A percentile compares a stretch with the other conserved stretches of the same genome.
Evolutionary conservation across 371 early-diverging fungal genomes (phyloP).

Genomic region (Mortierella sp.): DNA sequence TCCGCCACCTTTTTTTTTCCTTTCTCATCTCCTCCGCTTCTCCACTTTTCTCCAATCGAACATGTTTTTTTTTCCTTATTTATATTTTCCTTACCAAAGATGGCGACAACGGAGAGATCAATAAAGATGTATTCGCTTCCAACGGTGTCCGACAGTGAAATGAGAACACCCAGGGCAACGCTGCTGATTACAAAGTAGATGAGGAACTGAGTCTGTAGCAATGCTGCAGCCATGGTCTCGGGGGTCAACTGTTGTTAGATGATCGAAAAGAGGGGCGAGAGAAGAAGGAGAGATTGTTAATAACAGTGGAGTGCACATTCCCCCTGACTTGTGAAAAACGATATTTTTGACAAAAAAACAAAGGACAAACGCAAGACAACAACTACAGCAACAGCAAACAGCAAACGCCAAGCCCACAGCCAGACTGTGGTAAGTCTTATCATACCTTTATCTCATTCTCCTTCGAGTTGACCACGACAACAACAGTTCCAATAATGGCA

Average conservation of each 20-base stretch:
- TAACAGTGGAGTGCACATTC: neutral
- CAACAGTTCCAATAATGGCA: constrained; percentile 78
- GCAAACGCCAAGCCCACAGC: neutral
- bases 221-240: constrained; percentile 70
- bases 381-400: neutral
- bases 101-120: constrained; percentile 79
- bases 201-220: constrained; percentile 72
- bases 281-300: neutral
- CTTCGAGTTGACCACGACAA: constrained; percentile 78
- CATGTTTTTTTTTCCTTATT: neutral
- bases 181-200: constrained; percentile 72
- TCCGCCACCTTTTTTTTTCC: constrained; percentile 5
- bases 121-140: constrained; percentile 76
- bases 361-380: constrained; percentile 9
- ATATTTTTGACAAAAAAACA: constrained; percentile 9
- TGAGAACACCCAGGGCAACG: constrained; percentile 59
- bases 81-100: constrained; percentile 75
- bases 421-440: neutral
- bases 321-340: neutral
- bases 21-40: neutral
- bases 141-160: constrained; percentile 67
- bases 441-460: constrained; percentile 71
- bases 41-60: neutral
- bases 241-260: constrained; percentile 67
- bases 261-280: neutral